Evolutionary conservation across 148 eudicot species (phyloP), one percentile per base, ranked within the genome.

Genomic region (Arbutus unedo): DNA sequence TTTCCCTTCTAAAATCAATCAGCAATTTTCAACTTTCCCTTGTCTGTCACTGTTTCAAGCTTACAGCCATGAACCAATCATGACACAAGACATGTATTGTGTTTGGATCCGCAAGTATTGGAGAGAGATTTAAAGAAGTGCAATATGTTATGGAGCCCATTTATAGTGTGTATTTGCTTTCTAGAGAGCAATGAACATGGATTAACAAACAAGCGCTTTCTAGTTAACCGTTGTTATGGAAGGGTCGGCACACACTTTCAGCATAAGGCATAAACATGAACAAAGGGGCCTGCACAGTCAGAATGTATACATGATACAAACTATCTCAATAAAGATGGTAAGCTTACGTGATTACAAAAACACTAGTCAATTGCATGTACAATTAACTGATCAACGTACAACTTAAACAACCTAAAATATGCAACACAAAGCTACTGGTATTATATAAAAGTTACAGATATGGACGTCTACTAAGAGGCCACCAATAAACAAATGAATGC

Each of bases 171-270:
- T 43, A 41, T 70, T 70, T 70, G 48, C 74, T 41, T 70, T 43
- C 74, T 70, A 70, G 45, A 70, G 48, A 70, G 74, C 48, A 70
- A 70, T 70, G 74, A 70, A 47, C 48, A 38, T 70, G 9, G 8
- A 66, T 25, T 25, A 25, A 66, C 6, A 66, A 66, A 66, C 6
- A 11, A 66, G 4, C 4, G 11, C 5, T 25, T 25, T 25, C 15
- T 66, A 66, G 71, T 10, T 66, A 66, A 10, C 71, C 43, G 3
- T 25, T 6, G 7, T 9, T 66, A 11, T 11, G 11, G 11, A 62
- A 66, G 44, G 71, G 31, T 66, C 43, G 6, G 71, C 23, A 25
- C 18, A 38, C 16, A 66, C 71, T 10, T 43, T 10, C 48, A 41
- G 49, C 74, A 41, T 4, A 67, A 43, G 74, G 74, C 45, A 38